Conservation (phyloP, 176 grass and related monocot species). For the Hsuehochloa calcarea region DNA sequence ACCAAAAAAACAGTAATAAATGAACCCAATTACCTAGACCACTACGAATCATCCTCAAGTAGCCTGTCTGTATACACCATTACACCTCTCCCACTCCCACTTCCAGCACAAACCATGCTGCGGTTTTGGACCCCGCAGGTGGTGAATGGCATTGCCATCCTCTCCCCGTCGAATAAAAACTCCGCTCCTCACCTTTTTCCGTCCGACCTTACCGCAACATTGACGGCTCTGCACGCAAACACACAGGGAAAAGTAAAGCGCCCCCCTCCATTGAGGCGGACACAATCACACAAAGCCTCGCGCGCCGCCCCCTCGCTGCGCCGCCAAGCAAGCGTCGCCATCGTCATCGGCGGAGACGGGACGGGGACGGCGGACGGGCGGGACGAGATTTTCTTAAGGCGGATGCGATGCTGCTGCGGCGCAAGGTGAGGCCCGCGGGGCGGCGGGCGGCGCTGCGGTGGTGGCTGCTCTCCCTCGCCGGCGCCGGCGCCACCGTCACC, state of each 20-base stretch:
- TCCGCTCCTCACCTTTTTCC: background rate
- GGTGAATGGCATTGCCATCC: slow-evolving; percentile 24
- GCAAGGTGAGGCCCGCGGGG: slow-evolving; percentile 47
- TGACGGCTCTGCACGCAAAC: slow-evolving; percentile 42
- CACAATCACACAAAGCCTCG: too few species aligned
- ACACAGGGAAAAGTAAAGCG: background rate
- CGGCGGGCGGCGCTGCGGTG: slow-evolving; percentile 36
- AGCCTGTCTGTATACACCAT: background rate
- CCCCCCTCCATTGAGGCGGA: too few species aligned
- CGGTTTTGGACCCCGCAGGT: slow-evolving; percentile 5
- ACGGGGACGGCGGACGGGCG: background rate
- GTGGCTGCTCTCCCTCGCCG: slow-evolving; percentile 47
- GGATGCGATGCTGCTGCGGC: slow-evolving; percentile 47
- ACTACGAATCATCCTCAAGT: background rate
- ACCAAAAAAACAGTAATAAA: background rate
- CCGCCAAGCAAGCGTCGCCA: background rate
- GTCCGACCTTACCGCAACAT: slow-evolving; percentile 16
- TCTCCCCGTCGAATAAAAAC: slow-evolving; percentile 17
- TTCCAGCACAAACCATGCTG: background rate
- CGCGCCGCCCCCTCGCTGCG: too few species aligned
- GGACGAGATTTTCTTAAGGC: background rate
- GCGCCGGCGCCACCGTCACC: slow-evolving; percentile 42
- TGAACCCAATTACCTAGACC: background rate
- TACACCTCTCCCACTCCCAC: too few species aligned
- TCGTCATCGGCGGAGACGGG: background rate